Base-by-base conservation (phyloP, 371 early-diverging fungal genomes). In the Hamiltosporidium tvaerminnensis region DNA sequence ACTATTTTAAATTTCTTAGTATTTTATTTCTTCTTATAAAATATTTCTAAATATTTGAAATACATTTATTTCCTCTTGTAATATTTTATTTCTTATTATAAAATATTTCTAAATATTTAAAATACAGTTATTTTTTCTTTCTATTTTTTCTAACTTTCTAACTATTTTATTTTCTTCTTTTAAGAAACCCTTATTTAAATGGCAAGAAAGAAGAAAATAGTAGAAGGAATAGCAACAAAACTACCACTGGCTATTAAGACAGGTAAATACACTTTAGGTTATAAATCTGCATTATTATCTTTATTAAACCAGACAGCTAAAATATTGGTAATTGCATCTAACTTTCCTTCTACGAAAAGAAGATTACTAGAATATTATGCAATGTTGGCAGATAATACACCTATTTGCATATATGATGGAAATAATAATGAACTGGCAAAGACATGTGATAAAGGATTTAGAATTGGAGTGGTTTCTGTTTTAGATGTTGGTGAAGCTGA, bases 211-310 rank as follows among this genome's bases (percentile, higher is more conserved):
- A 59, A 41, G 35, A 61, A 35, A 31, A 50, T 65, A 34, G 41
- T 55, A 12, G 57, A 41, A 30, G 64, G 64, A 36, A 30, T 73
- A 16, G 63, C 74, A n/a, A 47, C 68, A 14, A 61, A 73, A 53
- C 70, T 79, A 12, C 74, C 77, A 50, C 60, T 79, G n/a, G 77
- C 73, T n/a, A 67, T 79, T n/a, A 71, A 67, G 47, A 75, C 77
- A 50, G 80, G 80, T 50, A 71, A 77, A 57, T 73, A 68, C 50
- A 56, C 63, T n/a, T 68, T 71, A 31, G 80, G 80, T 16, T 79
- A 67, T 57, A 77, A 67, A 64, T 44, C 65, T 37, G 59, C 75
- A 7, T 14, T 77, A n/a, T 67, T 31, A n/a, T 57, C 67, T 37
- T 34, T 79, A 2, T 67, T 77, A 7, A 64, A 65, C 35, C 55